Conservation (phyloP, 2,329 filamentous ascomycete genomes). For the Aspergillaceae sp. region DNA sequence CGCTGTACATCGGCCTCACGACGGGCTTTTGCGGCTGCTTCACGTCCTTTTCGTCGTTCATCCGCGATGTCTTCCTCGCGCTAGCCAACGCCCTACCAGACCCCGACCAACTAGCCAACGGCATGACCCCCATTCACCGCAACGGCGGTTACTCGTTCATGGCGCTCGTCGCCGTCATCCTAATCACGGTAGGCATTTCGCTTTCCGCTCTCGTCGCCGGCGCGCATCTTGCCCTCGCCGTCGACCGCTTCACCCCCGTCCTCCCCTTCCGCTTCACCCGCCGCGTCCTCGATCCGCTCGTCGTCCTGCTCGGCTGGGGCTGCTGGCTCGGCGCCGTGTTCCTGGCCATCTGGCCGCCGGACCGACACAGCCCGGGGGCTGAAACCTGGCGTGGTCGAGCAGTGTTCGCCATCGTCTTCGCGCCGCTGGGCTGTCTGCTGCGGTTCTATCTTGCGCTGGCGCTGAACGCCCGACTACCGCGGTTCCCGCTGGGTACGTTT, state of each 20-base stretch:
- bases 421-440: constrained; percentile 66
- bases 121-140: constrained; percentile 36
- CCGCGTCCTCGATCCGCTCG: constrained; percentile 53
- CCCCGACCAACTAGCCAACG: constrained; percentile 27
- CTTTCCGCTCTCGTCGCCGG: constrained; percentile 62
- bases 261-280: constrained; percentile 52
- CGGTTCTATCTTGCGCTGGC: constrained; percentile 64
- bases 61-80: constrained; percentile 70
- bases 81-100: constrained; percentile 63
- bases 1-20: constrained; percentile 75
- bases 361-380: constrained; percentile 27
- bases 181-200: constrained; percentile 63
- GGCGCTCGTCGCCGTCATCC: constrained; percentile 66
- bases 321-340: constrained; percentile 72
- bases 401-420: constrained; percentile 71
- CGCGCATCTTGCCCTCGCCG: constrained; percentile 60
- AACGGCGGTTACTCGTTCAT: constrained; percentile 74
- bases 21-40: constrained; percentile 86
- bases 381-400: constrained; percentile 67
- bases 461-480: constrained; percentile 58
- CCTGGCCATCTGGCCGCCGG: constrained; percentile 62
- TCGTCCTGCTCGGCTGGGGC: constrained; percentile 58
- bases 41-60: constrained; percentile 82
- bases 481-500: constrained; percentile 83
- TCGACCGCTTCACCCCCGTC: constrained; percentile 52